Percentiles rank a stretch among this genome's conserved stretches.
Conservation (phyloP, 2,329 filamentous ascomycete genomes). For the Xylariales sp. region DNA sequence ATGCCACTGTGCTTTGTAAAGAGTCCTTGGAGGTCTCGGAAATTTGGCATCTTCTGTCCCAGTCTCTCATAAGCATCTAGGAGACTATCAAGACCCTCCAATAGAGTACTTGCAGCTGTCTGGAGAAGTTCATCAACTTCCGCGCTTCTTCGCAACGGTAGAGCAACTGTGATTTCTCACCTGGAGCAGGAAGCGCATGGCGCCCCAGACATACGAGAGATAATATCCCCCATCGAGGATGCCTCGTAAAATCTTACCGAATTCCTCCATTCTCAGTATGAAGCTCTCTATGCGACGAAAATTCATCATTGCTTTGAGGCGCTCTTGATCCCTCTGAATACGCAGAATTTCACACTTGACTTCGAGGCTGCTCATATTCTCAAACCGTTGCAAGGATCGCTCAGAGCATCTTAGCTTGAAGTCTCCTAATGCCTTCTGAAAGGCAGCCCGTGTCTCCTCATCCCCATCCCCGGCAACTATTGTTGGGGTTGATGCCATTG, state of each 20-base stretch:
- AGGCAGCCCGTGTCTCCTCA: conserved; percentile 2
- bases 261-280: conserved; percentile 16
- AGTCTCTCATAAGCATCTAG: conserved; percentile 17
- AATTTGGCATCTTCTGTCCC: conserved; percentile 14
- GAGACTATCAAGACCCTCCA: conserved; percentile 8
- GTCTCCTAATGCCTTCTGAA: conserved; percentile 5
- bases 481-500: conserved; percentile 1
- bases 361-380: conserved; percentile 12
- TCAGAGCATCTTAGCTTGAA: conserved; percentile 15
- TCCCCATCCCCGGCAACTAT: neutral
- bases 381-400: conserved; percentile 14
- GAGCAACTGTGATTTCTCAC: conserved; percentile 8
- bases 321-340: conserved; percentile 23
- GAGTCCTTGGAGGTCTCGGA: conserved; percentile 9
- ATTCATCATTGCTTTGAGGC: conserved; percentile 22
- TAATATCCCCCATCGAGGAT: conserved; percentile 10
- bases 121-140: conserved; percentile 10
- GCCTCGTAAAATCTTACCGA: neutral
- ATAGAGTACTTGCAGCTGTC: neutral
- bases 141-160: conserved; percentile 10
- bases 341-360: conserved; percentile 18
- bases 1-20: conserved; percentile 13
- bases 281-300: conserved; percentile 21
- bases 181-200: conserved; percentile 20
- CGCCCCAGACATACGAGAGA: conserved; percentile 24